These are phyloP conservation scores for Candida takata DNA, from an alignment of 805 yeast genomes.

Conservation along the genomic window DNA sequence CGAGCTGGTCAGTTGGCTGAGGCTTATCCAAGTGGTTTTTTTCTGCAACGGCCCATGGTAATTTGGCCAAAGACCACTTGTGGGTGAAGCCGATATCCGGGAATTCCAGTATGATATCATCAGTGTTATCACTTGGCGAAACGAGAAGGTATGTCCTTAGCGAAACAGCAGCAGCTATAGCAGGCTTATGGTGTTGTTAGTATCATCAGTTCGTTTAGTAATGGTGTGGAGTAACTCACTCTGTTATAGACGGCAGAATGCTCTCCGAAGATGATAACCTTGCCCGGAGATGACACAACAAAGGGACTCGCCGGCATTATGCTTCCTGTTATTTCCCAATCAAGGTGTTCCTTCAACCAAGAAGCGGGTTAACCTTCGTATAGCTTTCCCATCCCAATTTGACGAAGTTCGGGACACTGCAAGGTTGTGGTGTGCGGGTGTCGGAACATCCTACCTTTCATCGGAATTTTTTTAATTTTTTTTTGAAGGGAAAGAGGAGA, in stretches of 20 bases:
- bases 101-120: conserved; percentile 57
- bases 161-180: conserved; percentile 91
- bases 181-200: conserved; percentile 47
- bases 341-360: too few species aligned
- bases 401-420: too few species aligned
- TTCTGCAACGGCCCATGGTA: conserved; percentile 49
- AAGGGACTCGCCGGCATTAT: conserved; percentile 37
- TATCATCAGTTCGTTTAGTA: neutral
- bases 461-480: too few species aligned
- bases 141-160: conserved; percentile 77
- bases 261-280: conserved; percentile 92
- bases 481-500: too few species aligned
- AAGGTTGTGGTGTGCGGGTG: conserved; percentile 2
- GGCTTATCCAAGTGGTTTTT: conserved; percentile 17
- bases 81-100: conserved; percentile 72
- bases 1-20: conserved; percentile 45
- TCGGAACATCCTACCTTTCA: neutral
- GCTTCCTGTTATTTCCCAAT: too few species aligned
- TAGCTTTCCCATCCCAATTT: too few species aligned
- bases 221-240: conserved; percentile 25
- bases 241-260: conserved; percentile 91
- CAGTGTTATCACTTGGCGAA: conserved; percentile 34
- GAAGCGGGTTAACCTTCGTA: too few species aligned
- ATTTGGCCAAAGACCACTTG: conserved; percentile 52
- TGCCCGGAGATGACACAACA: conserved; percentile 90